Conservation (phyloP, 179 eudicot species). For the Beta lomatogona region DNA sequence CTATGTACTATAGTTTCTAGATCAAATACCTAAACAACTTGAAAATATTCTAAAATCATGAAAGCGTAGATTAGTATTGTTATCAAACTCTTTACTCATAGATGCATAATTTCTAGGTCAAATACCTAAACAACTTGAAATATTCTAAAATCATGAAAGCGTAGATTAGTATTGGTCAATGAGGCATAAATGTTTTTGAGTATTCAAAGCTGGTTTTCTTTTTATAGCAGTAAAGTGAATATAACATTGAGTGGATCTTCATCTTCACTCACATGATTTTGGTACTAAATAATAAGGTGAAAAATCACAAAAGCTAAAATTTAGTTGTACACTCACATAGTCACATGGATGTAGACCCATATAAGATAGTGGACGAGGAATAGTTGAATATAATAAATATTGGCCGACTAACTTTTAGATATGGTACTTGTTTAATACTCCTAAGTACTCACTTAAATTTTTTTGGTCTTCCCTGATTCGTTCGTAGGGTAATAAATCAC, state of each 20-base stretch:
- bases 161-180: background rate
- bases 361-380: background rate
- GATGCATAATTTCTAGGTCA: too few relatives aligned
- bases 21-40: background rate
- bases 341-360: constrained; percentile 7
- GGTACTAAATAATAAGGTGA: background rate
- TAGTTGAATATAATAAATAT: background rate
- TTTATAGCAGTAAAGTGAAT: constrained; percentile 4
- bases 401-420: background rate
- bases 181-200: background rate
- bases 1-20: too few relatives aligned
- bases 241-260: constrained; percentile 7
- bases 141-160: background rate
- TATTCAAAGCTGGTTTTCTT: background rate
- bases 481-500: too few relatives aligned
- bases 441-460: background rate
- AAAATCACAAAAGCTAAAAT: constrained; percentile 2
- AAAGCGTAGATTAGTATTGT: background rate
- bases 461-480: background rate
- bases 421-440: background rate
- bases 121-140: background rate
- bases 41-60: background rate
- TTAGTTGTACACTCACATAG: constrained; percentile 18
- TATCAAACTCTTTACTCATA: too few relatives aligned
- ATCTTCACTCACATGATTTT: constrained; percentile 1